Base-by-base conservation (phyloP, 1,284 basidiomycete species). In the Rhodotorula glutinis region DNA sequence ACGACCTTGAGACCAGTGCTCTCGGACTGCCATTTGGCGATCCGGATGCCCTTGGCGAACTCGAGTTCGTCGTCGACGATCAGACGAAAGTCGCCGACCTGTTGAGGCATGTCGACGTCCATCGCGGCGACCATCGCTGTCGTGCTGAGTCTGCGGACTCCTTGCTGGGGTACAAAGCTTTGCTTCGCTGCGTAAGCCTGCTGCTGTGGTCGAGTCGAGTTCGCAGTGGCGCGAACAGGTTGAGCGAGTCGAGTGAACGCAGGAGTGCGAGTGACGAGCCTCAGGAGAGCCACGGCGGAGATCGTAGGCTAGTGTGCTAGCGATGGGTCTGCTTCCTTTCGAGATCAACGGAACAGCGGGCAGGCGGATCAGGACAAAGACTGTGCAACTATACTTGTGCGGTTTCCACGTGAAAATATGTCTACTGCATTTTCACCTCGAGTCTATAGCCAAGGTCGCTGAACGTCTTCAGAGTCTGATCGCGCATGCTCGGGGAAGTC, bases 1-100 rank as follows among this genome's bases (percentile, higher is more conserved):
- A 83, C 80, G 2, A 83, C 56, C 38, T 78, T 83, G 72, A 76
- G 55, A 0, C 75, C 75, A 2, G 74, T 75, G 21, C 60, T 63
- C 54, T 73, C 47, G 16, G 62, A 66, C 33, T 66, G 65, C 71
- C 73, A 76, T 53, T 74, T 75, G 7, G 69, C 71, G 43, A 76
- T 57, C 17, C 58, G 65, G 25, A 69, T 55, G 21, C 53, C 62
- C 11, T 40, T 52, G 14, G 69, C 66, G 33, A 69, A 73, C 30
- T 69, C 66, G 57, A 73, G 62, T 13, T 63, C 41, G n/a, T 60
- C 62, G 52, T 68, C 38, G 14, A 67, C 64, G 30, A 73, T 33
- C 30, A 70, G 59, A 49, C 71, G 61, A 53, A 73, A 73, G 51
- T 71, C 70, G 23, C 66, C 66, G 38, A 65, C 66, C 27, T 51